phyloP scores from a whole-genome alignment of 1,284 basidiomycete genomes.

The Rhodotorula sp. region DNA sequence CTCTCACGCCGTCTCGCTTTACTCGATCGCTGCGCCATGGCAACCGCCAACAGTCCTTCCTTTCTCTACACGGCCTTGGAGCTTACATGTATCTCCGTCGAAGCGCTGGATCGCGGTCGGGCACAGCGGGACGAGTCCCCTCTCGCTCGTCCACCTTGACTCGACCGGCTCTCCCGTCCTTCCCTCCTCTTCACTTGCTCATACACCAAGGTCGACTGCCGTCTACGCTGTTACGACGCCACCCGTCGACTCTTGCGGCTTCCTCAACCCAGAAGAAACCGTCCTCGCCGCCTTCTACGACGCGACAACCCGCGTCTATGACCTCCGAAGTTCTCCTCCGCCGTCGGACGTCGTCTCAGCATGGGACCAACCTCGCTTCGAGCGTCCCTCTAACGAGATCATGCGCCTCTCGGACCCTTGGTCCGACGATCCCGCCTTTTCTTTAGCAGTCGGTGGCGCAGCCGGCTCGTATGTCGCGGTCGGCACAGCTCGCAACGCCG shows the following conservation, averaged over 20 bases:
- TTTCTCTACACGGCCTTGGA: conserved; percentile 27
- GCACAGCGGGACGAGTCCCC: conserved; percentile 8
- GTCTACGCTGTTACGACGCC: conserved; percentile 28
- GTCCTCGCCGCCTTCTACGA: conserved; percentile 32
- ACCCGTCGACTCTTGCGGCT: neutral
- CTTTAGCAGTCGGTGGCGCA: conserved; percentile 16
- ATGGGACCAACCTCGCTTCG: neutral
- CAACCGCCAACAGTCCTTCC: neutral
- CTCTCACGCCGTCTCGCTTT: conserved; percentile 8
- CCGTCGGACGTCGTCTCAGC: neutral
- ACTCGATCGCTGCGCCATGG: conserved; percentile 23
- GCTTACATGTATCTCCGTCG: conserved; percentile 13
- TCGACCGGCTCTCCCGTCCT: conserved; percentile 10
- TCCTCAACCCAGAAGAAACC: conserved; percentile 14
- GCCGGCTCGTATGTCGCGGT: conserved; percentile 10
- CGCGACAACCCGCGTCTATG: conserved; percentile 22
- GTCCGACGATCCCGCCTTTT: conserved; percentile 31
- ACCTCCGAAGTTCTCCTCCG: conserved; percentile 16
- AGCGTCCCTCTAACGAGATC: conserved; percentile 4
- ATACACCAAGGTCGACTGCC: conserved; percentile 11
- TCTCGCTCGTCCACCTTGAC: conserved; percentile 14
- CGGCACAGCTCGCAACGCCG: conserved; percentile 24
- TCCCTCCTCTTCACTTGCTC: neutral
- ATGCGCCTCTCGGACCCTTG: conserved; percentile 25
- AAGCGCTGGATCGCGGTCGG: conserved; percentile 24